phyloP scores from a whole-genome alignment of 2,329 filamentous ascomycete genomes.

The Bipolaris victoriae region DNA sequence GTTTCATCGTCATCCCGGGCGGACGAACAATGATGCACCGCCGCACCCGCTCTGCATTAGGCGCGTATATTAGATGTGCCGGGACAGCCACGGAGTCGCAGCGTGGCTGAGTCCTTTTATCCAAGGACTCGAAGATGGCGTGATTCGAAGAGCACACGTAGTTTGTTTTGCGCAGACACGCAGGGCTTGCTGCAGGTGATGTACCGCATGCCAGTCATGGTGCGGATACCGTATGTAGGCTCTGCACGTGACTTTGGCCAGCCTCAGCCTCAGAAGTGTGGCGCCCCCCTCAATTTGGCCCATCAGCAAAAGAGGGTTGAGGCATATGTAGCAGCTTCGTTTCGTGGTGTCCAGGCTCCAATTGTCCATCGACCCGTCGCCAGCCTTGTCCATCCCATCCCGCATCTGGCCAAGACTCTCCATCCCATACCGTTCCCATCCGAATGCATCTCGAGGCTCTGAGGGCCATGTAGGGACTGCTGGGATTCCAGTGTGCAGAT shows the following conservation, averaged over 20 bases:
- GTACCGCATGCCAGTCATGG: no score
- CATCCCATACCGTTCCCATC: background rate
- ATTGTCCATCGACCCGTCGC: background rate
- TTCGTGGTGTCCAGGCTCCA: background rate
- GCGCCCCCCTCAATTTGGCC: conserved; percentile 1
- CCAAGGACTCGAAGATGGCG: background rate
- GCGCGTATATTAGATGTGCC: conserved; percentile 5
- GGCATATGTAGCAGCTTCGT: conserved; percentile 14
- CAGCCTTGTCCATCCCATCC: background rate
- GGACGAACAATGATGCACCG: conserved; percentile 23
- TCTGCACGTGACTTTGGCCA: conserved; percentile 6
- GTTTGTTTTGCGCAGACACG: conserved; percentile 5
- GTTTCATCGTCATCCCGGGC: conserved; percentile 31
- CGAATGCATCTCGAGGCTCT: background rate
- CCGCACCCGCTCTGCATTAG: conserved; percentile 18
- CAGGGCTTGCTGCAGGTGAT: no score
- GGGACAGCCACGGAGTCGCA: background rate
- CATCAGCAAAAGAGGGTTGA: conserved; percentile 2
- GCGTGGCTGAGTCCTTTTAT: background rate
- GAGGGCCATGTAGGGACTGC: conserved; percentile 13
- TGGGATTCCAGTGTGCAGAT: conserved; percentile 12
- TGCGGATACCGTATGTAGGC: background rate
- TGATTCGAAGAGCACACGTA: background rate
- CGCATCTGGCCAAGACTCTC: conserved; percentile 7
- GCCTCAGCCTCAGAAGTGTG: conserved; percentile 6